Evolutionary conservation across 768 basidiomycete genomes (phyloP).

Genomic region (Mycena floridula): DNA sequence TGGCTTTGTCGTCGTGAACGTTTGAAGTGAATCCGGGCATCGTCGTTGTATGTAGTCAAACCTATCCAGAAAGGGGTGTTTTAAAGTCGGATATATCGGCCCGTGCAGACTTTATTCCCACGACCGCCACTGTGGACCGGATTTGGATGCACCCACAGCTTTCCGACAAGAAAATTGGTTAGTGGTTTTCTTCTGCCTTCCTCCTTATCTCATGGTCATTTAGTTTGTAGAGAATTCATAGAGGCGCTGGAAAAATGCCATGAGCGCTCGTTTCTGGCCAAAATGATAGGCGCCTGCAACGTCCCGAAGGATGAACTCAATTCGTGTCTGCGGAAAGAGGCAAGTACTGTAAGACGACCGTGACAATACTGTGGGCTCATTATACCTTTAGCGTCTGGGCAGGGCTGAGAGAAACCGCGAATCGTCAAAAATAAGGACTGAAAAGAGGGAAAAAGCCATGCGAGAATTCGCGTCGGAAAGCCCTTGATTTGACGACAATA

Average conservation of each 20-base stretch:
- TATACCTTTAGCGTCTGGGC: constrained; percentile 41
- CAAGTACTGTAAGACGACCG: constrained; percentile 21
- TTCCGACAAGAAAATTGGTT: constrained; percentile 59
- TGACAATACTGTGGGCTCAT: constrained; percentile 2
- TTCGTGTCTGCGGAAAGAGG: constrained; percentile 66
- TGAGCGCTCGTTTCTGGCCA: constrained; percentile 45
- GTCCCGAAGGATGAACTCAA: constrained; percentile 61
- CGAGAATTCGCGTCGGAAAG: too few relatives aligned
- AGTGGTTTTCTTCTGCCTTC: constrained; percentile 11
- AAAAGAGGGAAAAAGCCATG: constrained; percentile 53
- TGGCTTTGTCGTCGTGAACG: constrained; percentile 47
- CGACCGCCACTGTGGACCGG: too few relatives aligned
- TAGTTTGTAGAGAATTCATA: constrained; percentile 74
- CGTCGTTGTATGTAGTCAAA: constrained; percentile 24
- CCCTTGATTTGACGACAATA: too few relatives aligned
- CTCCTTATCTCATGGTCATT: constrained; percentile 2
- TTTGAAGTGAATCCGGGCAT: constrained; percentile 36
- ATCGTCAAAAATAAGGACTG: constrained; percentile 47
- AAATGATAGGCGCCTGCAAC: constrained; percentile 68
- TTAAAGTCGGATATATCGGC: too few relatives aligned
- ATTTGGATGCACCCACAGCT: constrained; percentile 69
- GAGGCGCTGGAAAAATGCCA: constrained; percentile 73
- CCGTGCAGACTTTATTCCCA: too few relatives aligned
- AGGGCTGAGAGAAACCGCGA: constrained; percentile 58
- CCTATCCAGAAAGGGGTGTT: too few relatives aligned